These are phyloP conservation scores for Barbatosphaeria neglecta DNA, from an alignment of 495 filamentous ascomycete species.

Conservation along the genomic window DNA sequence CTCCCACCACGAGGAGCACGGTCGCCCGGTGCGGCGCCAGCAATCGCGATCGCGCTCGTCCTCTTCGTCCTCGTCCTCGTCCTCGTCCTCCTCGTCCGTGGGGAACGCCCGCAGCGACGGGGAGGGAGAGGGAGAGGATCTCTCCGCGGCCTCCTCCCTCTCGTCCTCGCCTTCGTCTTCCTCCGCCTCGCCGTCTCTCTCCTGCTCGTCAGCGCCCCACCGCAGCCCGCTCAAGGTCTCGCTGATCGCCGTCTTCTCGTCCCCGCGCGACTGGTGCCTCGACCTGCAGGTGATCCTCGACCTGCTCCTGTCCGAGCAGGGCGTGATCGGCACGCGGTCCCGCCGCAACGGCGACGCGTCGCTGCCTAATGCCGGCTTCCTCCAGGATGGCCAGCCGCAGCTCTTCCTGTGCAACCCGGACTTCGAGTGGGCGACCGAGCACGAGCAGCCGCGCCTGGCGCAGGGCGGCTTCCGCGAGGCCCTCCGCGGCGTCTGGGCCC, in stretches of 20 bases:
- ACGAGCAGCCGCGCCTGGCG: constrained; percentile 68
- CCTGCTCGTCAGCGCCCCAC: constrained; percentile 13
- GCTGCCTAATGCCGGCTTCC: constrained; percentile 57
- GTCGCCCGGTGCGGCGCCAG: constrained; percentile 27
- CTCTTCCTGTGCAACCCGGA: constrained; percentile 77
- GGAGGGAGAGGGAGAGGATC: too few relatives aligned
- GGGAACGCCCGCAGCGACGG: neutral
- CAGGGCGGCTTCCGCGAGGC: constrained; percentile 71
- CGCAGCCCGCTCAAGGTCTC: constrained; percentile 49
- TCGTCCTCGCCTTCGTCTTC: too few relatives aligned
- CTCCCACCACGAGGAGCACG: constrained; percentile 46
- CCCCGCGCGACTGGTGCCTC: constrained; percentile 71
- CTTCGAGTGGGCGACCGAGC: constrained; percentile 64
- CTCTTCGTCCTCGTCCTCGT: too few relatives aligned
- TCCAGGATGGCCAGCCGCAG: constrained; percentile 56
- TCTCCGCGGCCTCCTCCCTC: too few relatives aligned
- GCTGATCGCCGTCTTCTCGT: constrained; percentile 68
- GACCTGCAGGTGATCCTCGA: constrained; percentile 62
- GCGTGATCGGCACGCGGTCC: constrained; percentile 59
- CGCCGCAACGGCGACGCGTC: constrained; percentile 30
- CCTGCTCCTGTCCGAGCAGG: constrained; percentile 50
- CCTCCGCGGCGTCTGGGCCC: constrained; percentile 55
- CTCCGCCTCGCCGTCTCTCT: too few relatives aligned
- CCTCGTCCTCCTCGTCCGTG: too few relatives aligned
- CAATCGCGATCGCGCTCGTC: too few relatives aligned